Percentiles rank a stretch among this genome's conserved stretches.
Conservation (phyloP, 352 stramenopile species). For the Phytophthora parvispora region DNA sequence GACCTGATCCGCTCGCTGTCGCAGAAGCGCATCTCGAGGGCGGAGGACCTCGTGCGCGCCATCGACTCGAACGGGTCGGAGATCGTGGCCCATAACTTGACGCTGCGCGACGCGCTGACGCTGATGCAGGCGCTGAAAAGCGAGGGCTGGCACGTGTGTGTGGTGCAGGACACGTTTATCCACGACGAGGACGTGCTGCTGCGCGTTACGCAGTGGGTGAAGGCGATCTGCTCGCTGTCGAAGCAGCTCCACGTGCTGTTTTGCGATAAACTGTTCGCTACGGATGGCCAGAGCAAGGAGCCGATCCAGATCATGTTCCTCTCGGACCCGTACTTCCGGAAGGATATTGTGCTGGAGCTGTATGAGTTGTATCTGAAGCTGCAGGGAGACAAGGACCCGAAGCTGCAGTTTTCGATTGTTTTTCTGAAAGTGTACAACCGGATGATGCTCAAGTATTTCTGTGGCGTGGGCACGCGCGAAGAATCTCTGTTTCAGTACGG, state of each 20-base stretch:
- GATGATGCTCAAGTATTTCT: constrained; percentile 92
- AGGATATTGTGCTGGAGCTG: constrained; percentile 91
- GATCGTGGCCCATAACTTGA: constrained; percentile 66
- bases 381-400: constrained; percentile 95
- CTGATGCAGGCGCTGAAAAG: constrained; percentile 85
- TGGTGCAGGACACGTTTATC: constrained; percentile 78
- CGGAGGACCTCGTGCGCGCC: constrained; percentile 67
- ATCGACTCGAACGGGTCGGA: constrained; percentile 86
- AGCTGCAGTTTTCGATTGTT: constrained; percentile 93
- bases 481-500: constrained; percentile 94
- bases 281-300: constrained; percentile 52
- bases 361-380: constrained; percentile 97
- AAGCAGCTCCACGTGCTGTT: constrained; percentile 74
- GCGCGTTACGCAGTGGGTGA: constrained; percentile 81
- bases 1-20: constrained; percentile 96
- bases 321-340: constrained; percentile 96
- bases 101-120: constrained; percentile 64
- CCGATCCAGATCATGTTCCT: constrained; percentile 93
- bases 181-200: constrained; percentile 77
- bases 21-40: constrained; percentile 71
- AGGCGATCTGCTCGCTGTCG: constrained; percentile 66
- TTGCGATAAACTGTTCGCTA: constrained; percentile 75
- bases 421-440: constrained; percentile 89
- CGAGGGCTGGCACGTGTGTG: constrained; percentile 88
- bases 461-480: constrained; percentile 89